Base-by-base conservation (phyloP, 73 alveolate species). In the Halteria grandinella region DNA sequence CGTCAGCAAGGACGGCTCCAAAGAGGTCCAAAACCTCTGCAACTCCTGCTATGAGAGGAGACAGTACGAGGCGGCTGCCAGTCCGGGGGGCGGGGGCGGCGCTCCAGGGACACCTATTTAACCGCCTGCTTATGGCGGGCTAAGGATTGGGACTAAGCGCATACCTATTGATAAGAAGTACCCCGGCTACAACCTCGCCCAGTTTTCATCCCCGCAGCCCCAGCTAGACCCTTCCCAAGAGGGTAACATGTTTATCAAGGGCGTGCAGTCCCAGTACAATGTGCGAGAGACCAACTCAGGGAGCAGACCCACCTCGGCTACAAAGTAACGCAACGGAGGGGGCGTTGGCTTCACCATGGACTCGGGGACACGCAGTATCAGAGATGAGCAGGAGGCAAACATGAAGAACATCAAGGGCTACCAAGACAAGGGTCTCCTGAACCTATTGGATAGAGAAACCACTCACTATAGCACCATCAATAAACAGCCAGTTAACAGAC, bases 391-490 rank as follows among this genome's bases (percentile, higher is more conserved):
- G 29, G 57, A 43, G 17, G 12, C 45, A 32, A 47, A 43, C 41
- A 0, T 57, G 73, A 62, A 50, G 48, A 31, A 33, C 39, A 48
- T 66, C 40, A 34, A 31, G 47, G 48, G 20, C 23, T 50, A 51
- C 20, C 25, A 55, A 59, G 53, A 33, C 41, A 58, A 66, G 55
- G 86, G 82, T 29, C 59, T 72, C 0, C 41, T 82, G 24, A 85
- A 80, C 43, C 69, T 80, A 0, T 70, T 80, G 0, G 84, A 80
- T 33, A 69, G 90, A 55, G 82, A 82, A 21, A 59, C 55, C 50
- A 82, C 70, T 37, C 37, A 52, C 91, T 47, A 71, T 86, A 15
- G 15, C 52, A 0, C 55, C 79, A 12, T 62, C 71, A n/a, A 20
- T 69, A 27, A 14, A 27, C 32, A 4, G 31, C n/a, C 17, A 34